Conservation (phyloP, 2,329 filamentous ascomycete genomes). For the Chrysoporthe austroafricana region DNA sequence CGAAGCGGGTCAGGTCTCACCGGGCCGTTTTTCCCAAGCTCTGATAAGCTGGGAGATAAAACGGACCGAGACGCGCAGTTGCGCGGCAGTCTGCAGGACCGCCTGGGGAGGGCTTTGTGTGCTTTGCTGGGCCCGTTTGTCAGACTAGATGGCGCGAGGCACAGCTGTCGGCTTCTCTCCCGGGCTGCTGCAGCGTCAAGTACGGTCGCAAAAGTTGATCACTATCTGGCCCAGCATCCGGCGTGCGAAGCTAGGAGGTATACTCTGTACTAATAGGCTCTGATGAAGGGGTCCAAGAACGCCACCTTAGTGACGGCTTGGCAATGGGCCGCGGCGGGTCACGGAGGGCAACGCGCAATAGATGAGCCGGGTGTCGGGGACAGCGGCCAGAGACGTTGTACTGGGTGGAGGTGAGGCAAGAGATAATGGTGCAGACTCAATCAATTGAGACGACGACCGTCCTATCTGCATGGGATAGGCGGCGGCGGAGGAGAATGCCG, state of each 20-base stretch:
- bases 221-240: constrained; percentile 6
- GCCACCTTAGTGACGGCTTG: background rate
- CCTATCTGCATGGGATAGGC: constrained; percentile 13
- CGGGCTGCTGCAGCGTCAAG: constrained; percentile 12
- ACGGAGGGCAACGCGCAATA: background rate
- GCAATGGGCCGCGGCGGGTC: background rate
- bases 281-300: background rate
- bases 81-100: constrained; percentile 20
- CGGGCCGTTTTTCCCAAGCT: constrained; percentile 33
- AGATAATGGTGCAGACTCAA: background rate
- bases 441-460: background rate
- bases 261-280: background rate
- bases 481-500: constrained; percentile 11
- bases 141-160: constrained; percentile 2
- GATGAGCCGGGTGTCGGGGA: background rate
- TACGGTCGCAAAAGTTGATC: constrained; percentile 12
- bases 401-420: background rate
- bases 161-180: constrained; percentile 15
- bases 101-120: constrained; percentile 18
- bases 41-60: constrained; percentile 16
- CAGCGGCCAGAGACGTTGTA: background rate
- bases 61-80: constrained; percentile 22
- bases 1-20: constrained; percentile 41
- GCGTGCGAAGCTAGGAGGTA: background rate
- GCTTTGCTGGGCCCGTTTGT: constrained; percentile 2